Percentiles rank a stretch among this genome's conserved stretches.
phyloP scores from a whole-genome alignment of 2,329 filamentous ascomycete species.

The Diaporthe vaccinii region DNA sequence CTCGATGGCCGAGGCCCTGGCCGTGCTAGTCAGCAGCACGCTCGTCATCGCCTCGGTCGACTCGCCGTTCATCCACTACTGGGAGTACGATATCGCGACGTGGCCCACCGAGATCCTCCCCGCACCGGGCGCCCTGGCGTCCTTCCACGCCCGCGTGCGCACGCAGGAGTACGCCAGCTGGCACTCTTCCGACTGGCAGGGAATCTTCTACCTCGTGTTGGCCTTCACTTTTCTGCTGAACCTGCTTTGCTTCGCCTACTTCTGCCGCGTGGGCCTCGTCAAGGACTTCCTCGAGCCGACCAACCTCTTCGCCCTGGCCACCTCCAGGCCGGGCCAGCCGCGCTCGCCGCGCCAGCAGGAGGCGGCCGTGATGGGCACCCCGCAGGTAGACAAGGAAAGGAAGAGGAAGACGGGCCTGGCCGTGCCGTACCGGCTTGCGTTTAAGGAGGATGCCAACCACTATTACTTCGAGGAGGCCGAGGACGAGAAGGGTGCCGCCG shows the following conservation, averaged over 20 bases:
- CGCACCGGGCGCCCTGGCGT: conserved; percentile 61
- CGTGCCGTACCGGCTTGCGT: conserved; percentile 59
- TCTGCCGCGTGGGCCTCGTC: conserved; percentile 70
- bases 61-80: conserved; percentile 72
- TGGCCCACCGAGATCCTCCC: conserved; percentile 50
- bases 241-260: conserved; percentile 73
- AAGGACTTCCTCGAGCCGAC: conserved; percentile 85
- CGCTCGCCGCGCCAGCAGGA: conserved; percentile 52
- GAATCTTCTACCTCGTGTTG: conserved; percentile 76
- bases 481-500: neutral
- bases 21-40: conserved; percentile 77
- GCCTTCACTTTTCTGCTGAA: conserved; percentile 76
- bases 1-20: conserved; percentile 80
- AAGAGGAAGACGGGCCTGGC: conserved; percentile 50
- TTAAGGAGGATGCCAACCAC: conserved; percentile 54
- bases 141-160: conserved; percentile 74
- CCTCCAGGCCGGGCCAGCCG: conserved; percentile 67
- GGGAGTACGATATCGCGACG: conserved; percentile 57
- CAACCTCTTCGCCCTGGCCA: conserved; percentile 79
- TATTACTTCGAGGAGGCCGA: conserved; percentile 58
- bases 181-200: conserved; percentile 71
- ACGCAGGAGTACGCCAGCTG: conserved; percentile 80
- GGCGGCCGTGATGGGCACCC: conserved; percentile 50
- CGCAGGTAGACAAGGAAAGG: conserved; percentile 23
- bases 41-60: conserved; percentile 71